Percentiles rank a stretch among this genome's conserved stretches.
These are phyloP conservation scores for Paxillus rubicundulus DNA, from an alignment of 768 basidiomycete genomes.

Conservation along the genomic window DNA sequence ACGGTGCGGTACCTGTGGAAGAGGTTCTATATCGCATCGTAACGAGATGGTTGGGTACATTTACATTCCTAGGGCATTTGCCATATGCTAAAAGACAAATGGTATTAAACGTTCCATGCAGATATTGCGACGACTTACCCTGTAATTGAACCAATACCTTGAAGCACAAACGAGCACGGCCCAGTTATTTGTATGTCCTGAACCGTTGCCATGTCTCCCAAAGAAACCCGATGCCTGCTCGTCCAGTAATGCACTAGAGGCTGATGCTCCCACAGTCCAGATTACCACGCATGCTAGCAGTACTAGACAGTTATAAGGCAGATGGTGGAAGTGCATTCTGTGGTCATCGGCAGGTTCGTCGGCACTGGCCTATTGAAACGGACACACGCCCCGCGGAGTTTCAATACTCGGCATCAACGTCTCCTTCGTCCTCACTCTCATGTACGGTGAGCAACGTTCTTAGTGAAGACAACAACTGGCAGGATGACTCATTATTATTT, in stretches of 20 bases:
- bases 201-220: constrained; percentile 34
- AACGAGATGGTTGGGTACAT: constrained; percentile 11
- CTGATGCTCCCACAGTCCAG: constrained; percentile 34
- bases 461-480: constrained; percentile 1
- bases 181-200: constrained; percentile 94
- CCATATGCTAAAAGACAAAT: constrained; percentile 76
- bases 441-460: constrained; percentile 27
- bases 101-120: not conserved
- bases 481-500: not conserved
- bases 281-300: constrained; percentile 35
- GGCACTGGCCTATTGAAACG: constrained; percentile 6
- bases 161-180: constrained; percentile 95
- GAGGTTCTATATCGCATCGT: constrained; percentile 2
- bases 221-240: constrained; percentile 48
- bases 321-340: constrained; percentile 26
- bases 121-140: constrained; percentile 53
- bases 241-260: constrained; percentile 19
- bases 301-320: constrained; percentile 19
- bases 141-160: constrained; percentile 98
- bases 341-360: constrained; percentile 25
- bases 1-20: constrained; percentile 88
- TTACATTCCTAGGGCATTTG: constrained; percentile 95
- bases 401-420: constrained; percentile 12
- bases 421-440: constrained; percentile 15
- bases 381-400: constrained; percentile 19